These are phyloP conservation scores for Phytophthora colocasiae DNA, from an alignment of 352 stramenopile genomes.

Conservation along the genomic window DNA sequence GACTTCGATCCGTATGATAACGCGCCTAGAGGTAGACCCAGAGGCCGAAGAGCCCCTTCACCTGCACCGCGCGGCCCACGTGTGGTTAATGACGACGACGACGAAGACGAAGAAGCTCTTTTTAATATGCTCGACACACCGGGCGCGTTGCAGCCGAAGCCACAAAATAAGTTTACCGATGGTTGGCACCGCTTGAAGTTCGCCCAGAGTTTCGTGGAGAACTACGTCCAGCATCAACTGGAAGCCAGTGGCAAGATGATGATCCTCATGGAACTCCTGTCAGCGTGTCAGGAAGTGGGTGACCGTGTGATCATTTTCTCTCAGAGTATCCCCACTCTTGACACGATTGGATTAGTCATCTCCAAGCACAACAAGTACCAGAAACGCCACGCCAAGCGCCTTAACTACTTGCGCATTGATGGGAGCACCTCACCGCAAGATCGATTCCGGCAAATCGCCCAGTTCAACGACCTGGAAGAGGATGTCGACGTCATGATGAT, in stretches of 20 bases:
- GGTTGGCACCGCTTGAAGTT: conserved; percentile 75
- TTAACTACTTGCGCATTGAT: conserved; percentile 84
- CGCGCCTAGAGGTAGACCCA: conserved; percentile 7
- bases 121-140: conserved; percentile 46
- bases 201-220: conserved; percentile 62
- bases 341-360: conserved; percentile 82
- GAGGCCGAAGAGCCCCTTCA: background rate
- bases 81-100: conserved; percentile 26
- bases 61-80: conserved; percentile 5
- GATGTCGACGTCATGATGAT: conserved; percentile 89
- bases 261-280: conserved; percentile 84
- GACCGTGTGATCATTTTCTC: conserved; percentile 92
- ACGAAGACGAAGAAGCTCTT: conserved; percentile 56
- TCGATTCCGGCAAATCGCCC: conserved; percentile 77
- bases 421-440: conserved; percentile 82
- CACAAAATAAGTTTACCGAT: background rate
- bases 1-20: conserved; percentile 52
- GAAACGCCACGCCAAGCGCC: conserved; percentile 49
- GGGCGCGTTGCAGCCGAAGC: conserved; percentile 6
- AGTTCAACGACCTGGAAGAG: conserved; percentile 88
- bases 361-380: conserved; percentile 62
- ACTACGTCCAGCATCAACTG: conserved; percentile 61
- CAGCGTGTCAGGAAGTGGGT: conserved; percentile 66
- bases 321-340: conserved; percentile 89
- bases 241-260: conserved; percentile 90